A percentile compares a stretch with the other conserved stretches of the same genome.
Evolutionary conservation across 352 stramenopile genomes (phyloP).

Genomic region (Pythium diclinum): DNA sequence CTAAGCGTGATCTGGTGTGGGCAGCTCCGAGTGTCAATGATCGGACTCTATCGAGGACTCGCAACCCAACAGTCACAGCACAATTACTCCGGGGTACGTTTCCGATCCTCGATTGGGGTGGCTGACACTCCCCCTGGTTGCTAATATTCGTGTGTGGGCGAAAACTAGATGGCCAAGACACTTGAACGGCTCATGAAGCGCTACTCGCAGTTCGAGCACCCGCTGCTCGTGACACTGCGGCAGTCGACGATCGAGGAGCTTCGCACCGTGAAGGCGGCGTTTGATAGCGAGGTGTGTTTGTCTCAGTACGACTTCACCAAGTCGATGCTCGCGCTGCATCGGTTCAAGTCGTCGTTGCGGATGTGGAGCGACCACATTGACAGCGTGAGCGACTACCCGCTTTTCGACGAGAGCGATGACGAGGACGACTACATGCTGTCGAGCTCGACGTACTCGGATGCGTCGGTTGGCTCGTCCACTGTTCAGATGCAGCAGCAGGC

Average conservation of each 20-base stretch:
- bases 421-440: constrained; percentile 53
- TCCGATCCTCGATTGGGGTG: no score
- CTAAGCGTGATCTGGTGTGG: not conserved
- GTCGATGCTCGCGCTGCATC: constrained; percentile 67
- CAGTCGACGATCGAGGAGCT: constrained; percentile 72
- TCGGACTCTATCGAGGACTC: constrained; percentile 64
- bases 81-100: constrained; percentile 54
- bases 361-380: constrained; percentile 84
- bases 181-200: constrained; percentile 50
- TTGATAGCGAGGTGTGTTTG: constrained; percentile 66
- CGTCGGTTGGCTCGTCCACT: constrained; percentile 22
- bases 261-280: constrained; percentile 55
- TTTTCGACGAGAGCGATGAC: constrained; percentile 62
- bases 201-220: constrained; percentile 65
- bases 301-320: constrained; percentile 77
- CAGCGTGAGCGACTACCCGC: constrained; percentile 67
- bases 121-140: no score
- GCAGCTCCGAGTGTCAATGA: constrained; percentile 69
- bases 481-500: constrained; percentile 22
- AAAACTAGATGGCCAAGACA: constrained; percentile 32
- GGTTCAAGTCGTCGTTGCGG: constrained; percentile 58
- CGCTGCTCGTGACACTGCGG: constrained; percentile 63
- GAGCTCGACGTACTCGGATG: constrained; percentile 64
- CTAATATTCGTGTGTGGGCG: no score
- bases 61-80: constrained; percentile 46